These are phyloP conservation scores for Blastocystis sp. DNA, from an alignment of 352 stramenopile species.

Conservation along the genomic window DNA sequence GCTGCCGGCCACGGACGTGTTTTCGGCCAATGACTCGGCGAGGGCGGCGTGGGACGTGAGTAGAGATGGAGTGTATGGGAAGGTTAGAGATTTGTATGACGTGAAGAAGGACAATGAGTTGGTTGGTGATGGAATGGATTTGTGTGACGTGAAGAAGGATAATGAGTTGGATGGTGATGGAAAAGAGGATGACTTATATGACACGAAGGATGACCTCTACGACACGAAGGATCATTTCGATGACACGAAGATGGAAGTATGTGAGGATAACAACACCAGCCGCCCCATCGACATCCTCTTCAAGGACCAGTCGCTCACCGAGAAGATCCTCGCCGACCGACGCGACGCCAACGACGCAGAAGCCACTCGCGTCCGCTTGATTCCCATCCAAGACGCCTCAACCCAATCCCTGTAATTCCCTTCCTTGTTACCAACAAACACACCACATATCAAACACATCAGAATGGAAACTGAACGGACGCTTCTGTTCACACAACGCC, in stretches of 20 bases:
- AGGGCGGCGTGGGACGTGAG: no score
- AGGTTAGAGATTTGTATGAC: not conserved
- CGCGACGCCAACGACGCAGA: not conserved
- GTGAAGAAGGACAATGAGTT: no score
- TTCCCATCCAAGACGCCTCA: no score
- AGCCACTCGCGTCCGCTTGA: not conserved
- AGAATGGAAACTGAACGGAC: not conserved
- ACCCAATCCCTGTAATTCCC: not conserved
- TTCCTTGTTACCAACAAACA: slow-evolving; percentile 3
- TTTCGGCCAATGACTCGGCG: no score
- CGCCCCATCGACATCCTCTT: not conserved
- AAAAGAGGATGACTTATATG: not conserved
- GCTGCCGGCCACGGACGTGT: no score
- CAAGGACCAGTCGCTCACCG: no score
- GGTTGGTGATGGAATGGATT: no score
- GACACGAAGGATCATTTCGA: not conserved
- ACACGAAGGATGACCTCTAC: not conserved
- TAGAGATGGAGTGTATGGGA: not conserved
- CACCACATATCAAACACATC: slow-evolving; percentile 39
- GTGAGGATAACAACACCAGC: not conserved
- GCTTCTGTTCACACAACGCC: not conserved
- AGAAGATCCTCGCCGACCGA: not conserved
- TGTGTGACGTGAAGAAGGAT: not conserved
- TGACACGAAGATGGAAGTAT: not conserved
- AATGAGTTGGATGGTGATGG: not conserved